Conservation (phyloP, 148 eudicot species). For the Spergularia bocconei region DNA sequence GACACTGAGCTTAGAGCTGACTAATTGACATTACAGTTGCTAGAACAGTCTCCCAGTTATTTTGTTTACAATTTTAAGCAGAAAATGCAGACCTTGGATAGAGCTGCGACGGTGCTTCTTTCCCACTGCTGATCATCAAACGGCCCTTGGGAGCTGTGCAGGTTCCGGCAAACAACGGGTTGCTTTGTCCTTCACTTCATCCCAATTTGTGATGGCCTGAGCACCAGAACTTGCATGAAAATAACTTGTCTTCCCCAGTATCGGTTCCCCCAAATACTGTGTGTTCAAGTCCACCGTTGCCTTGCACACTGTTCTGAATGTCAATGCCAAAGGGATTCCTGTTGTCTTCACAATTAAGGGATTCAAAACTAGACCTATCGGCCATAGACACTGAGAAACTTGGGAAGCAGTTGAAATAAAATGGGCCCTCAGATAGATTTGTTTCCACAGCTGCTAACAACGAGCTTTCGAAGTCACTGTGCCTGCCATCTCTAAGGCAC, state of each 20-base stretch:
- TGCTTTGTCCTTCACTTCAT: neutral
- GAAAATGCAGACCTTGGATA: too few species aligned
- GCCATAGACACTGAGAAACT: constrained; percentile 1
- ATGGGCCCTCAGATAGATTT: constrained; percentile 20
- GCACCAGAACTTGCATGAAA: neutral
- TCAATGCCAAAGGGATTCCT: constrained; percentile 19
- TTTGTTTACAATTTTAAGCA: too few species aligned
- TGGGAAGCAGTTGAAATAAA: constrained; percentile 24
- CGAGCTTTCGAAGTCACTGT: constrained; percentile 6
- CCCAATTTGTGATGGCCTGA: constrained; percentile 8
- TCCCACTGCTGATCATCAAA: too few species aligned
- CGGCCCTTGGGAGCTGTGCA: too few species aligned
- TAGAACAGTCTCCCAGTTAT: too few species aligned
- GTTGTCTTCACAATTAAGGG: constrained; percentile 1
- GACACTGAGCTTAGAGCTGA: too few species aligned
- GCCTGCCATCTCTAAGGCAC: constrained; percentile 18
- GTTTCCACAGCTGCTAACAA: constrained; percentile 21
- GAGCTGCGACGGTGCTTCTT: too few species aligned
- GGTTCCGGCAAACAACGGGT: too few species aligned
- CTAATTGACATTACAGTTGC: too few species aligned
- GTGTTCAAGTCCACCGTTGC: constrained; percentile 19
- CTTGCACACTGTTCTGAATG: constrained; percentile 24
- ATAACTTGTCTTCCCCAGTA: constrained; percentile 15
- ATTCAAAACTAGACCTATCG: neutral
- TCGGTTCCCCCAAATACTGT: constrained; percentile 5